phyloP scores from a whole-genome alignment of 768 basidiomycete species.

The Serendipita sp. region DNA sequence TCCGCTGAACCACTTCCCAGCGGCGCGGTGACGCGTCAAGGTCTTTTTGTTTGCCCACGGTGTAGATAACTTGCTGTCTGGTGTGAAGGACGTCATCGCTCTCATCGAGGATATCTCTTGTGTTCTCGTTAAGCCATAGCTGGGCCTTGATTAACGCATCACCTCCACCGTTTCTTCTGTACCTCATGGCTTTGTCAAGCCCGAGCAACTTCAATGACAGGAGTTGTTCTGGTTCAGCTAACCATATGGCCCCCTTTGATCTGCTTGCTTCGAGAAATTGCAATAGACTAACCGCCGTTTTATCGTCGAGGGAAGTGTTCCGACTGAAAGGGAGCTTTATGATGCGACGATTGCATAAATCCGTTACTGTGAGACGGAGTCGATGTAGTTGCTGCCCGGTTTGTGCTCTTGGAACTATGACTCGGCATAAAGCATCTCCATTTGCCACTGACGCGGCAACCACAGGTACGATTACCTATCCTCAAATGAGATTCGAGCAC shows the following conservation, averaged over 20 bases:
- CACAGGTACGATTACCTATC: constrained; percentile 28
- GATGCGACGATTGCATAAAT: constrained; percentile 30
- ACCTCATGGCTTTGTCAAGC: constrained; percentile 21
- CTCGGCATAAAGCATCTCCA: constrained; percentile 27
- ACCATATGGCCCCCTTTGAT: constrained; percentile 24
- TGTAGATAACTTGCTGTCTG: constrained; percentile 33
- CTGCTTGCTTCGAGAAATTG: constrained; percentile 20
- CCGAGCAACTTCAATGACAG: constrained; percentile 34
- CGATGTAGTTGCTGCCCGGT: constrained; percentile 32
- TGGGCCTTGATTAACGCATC: not conserved
- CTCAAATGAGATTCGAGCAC: not conserved
- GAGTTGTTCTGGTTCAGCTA: constrained; percentile 38
- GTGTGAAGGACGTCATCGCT: constrained; percentile 26
- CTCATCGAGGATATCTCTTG: constrained; percentile 8
- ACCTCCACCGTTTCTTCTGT: constrained; percentile 2
- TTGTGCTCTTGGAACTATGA: constrained; percentile 34
- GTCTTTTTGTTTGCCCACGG: constrained; percentile 22
- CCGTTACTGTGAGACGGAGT: constrained; percentile 27
- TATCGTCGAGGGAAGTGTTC: constrained; percentile 15
- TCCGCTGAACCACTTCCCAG: constrained; percentile 26
- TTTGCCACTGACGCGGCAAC: constrained; percentile 26
- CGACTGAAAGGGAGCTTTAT: constrained; percentile 37
- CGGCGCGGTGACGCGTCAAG: constrained; percentile 28
- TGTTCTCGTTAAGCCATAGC: constrained; percentile 14
- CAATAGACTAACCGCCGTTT: constrained; percentile 15